A percentile compares a stretch with the other conserved stretches of the same genome.
Evolutionary conservation across 345 rosid species (phyloP).

Genomic region (Eucalyptus marginata): DNA sequence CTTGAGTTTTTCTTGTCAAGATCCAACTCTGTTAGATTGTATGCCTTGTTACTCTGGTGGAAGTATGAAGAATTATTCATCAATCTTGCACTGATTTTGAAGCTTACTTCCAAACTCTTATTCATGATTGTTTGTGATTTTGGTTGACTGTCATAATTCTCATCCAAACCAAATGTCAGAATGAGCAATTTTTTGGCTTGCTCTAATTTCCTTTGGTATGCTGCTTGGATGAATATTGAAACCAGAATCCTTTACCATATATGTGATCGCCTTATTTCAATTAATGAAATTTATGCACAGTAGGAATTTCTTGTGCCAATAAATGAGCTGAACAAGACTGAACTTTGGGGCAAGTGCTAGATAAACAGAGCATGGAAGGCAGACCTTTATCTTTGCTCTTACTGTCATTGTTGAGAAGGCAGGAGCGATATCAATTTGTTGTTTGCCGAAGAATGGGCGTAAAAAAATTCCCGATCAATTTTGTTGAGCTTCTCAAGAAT

Average conservation of each 20-base stretch:
- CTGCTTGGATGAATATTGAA: background rate
- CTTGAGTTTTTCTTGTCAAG: background rate
- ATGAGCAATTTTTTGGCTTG: background rate
- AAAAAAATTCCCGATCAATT: background rate
- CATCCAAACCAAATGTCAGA: background rate
- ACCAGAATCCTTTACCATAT: background rate
- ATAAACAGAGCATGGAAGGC: background rate
- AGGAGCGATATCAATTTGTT: background rate
- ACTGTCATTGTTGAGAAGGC: background rate
- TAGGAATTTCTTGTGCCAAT: background rate
- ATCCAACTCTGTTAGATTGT: background rate
- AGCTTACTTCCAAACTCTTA: background rate
- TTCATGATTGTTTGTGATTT: background rate
- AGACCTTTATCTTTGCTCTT: background rate
- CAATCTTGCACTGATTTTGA: background rate
- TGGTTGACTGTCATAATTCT: background rate
- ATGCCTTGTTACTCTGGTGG: background rate
- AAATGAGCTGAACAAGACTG: background rate
- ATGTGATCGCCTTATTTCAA: background rate
- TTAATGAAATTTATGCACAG: background rate
- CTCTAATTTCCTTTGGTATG: background rate
- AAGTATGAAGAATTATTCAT: background rate
- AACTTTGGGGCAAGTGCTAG: background rate
- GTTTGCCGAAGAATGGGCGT: background rate
- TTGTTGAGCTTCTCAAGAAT: background rate